Evolutionary conservation across 108 stramenopile genomes (phyloP), one percentile per base, ranked within the genome.

Genomic region (Craspedostauros australis): DNA sequence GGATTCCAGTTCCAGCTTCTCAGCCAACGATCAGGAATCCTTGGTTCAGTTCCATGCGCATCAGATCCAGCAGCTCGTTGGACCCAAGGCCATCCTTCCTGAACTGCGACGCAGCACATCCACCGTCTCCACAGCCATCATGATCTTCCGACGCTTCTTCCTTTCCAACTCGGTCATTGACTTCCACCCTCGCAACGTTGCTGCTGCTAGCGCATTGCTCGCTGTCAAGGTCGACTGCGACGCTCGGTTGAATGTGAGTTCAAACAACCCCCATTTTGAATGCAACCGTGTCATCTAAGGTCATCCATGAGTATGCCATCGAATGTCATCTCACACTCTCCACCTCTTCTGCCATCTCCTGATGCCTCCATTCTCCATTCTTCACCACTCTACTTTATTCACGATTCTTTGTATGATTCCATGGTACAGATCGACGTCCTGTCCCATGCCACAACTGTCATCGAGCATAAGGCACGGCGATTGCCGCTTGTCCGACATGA

Each of bases 161-260:
- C 66, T 89, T 11, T 89, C 84, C 20, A 89, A 89, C 38, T 89
- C 88, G 0, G 70, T 85, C 32, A 56, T 89, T 55, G 60, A 68
- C 37, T 74, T 76, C 54, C 70, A 79, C 60, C 88, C 88, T 4
- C 70, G 79, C 39, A 47, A 55, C 27, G 73, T 89, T 20, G 70
- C 79, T 32, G 81, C 74, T 9, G 84, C 88, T 23, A 58, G 69
- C 16, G 83, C 84, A 8, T 82, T 89, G 34, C 65, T 89, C 28
- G 84, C 84, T 12, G 42, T 63, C 53, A 89, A 89, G 55, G 70
- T 80, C n/a, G 85, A 87, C 49, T 66, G 77, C 39, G 80, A 82
- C 33, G 19, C 50, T 41, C 15, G 7, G 6, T 21, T 55, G 2
- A 46, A 46, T 52, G 52, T 46, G 54, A 55, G 60, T 54, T 6